Conservation (phyloP, 140 eudicot species). For the Ambrosia hybrid region DNA sequence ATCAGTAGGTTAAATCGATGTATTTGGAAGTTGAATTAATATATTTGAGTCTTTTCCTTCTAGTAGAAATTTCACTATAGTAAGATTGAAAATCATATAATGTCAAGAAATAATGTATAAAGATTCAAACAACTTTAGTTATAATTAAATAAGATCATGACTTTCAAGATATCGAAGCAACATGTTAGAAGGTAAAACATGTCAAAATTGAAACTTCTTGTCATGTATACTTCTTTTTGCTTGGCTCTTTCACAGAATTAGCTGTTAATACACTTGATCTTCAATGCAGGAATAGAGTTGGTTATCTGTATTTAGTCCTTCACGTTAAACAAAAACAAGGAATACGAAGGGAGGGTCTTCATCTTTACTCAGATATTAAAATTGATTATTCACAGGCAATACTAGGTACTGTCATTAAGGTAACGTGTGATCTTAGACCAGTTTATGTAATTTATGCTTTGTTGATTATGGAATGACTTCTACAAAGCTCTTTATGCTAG, state of each 20-base stretch:
- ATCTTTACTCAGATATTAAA: constrained; percentile 70
- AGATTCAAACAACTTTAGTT: constrained; percentile 8
- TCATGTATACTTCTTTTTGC: constrained; percentile 5
- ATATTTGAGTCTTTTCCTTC: too few species aligned
- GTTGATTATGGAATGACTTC: constrained; percentile 19
- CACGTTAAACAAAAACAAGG: constrained; percentile 69
- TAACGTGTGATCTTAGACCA: constrained; percentile 28
- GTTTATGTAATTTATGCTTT: constrained; percentile 8
- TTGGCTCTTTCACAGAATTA: constrained; percentile 20
- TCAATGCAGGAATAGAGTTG: constrained; percentile 63
- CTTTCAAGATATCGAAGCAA: background rate
- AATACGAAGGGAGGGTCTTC: constrained; percentile 72
- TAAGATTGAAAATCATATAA: background rate
- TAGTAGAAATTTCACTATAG: background rate
- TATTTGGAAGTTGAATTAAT: too few species aligned
- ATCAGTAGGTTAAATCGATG: too few species aligned
- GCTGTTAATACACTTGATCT: constrained; percentile 23
- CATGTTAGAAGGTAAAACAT: background rate
- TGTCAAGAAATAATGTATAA: background rate
- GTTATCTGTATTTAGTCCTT: constrained; percentile 74
- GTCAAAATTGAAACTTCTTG: constrained; percentile 6
- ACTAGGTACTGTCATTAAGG: constrained; percentile 80
- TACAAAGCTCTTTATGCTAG: background rate
- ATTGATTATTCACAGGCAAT: constrained; percentile 90
- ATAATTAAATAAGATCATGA: constrained; percentile 1